phyloP scores from a whole-genome alignment of 495 filamentous ascomycete genomes.

The Neurospora terricola region DNA sequence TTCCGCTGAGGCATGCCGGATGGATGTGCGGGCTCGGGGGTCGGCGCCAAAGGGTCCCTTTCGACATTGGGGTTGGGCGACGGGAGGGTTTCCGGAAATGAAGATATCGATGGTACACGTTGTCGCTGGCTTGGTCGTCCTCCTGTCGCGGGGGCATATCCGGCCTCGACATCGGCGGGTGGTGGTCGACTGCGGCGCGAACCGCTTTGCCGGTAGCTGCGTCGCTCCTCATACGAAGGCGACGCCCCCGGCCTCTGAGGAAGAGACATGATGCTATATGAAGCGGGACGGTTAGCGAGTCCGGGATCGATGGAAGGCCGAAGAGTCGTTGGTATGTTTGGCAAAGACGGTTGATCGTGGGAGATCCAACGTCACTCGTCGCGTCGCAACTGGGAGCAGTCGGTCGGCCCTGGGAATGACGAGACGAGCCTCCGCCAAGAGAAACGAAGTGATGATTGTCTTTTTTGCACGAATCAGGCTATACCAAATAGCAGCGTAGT shows the following conservation, averaged over 20 bases:
- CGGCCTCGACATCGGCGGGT: constrained; percentile 57
- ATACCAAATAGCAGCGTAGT: background rate
- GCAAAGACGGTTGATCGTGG: background rate
- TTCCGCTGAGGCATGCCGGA: constrained; percentile 49
- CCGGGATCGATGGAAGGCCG: background rate
- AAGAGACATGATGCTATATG: constrained; percentile 48
- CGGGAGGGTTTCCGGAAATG: constrained; percentile 39
- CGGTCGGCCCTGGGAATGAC: background rate
- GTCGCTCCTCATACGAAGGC: constrained; percentile 48
- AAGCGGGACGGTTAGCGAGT: constrained; percentile 13
- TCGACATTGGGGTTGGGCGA: constrained; percentile 39
- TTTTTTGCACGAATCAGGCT: background rate
- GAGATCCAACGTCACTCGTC: background rate
- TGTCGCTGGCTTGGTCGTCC: constrained; percentile 29
- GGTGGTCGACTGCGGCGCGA: constrained; percentile 35
- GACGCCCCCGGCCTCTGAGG: constrained; percentile 54
- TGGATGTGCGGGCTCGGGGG: constrained; percentile 19
- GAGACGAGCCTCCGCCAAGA: background rate
- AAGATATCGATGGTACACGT: constrained; percentile 39
- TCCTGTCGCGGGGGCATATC: constrained; percentile 30
- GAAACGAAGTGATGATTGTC: background rate
- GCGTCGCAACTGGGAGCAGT: background rate
- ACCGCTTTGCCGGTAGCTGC: constrained; percentile 48
- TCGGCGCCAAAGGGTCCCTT: constrained; percentile 31
- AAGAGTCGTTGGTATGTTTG: background rate